These are phyloP conservation scores for Schoenoplectus triqueter DNA, from an alignment of 202 grass and related monocot species.

Conservation along the genomic window DNA sequence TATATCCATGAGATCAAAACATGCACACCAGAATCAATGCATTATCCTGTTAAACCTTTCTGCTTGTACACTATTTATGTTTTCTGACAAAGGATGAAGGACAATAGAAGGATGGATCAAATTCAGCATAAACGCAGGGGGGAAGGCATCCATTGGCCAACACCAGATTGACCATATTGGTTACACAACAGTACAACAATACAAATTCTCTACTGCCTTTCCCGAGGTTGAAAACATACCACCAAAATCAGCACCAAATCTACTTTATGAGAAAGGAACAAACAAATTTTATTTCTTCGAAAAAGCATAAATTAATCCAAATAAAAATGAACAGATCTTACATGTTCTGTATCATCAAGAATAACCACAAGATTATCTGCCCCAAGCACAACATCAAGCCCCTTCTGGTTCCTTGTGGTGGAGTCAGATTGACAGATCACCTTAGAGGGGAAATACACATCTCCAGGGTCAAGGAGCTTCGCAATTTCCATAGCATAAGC, in stretches of 20 bases:
- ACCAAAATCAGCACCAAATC: background rate
- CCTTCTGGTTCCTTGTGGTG: constrained; percentile 85
- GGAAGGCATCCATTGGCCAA: background rate
- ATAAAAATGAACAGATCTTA: constrained; percentile 45
- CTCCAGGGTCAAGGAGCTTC: constrained; percentile 82
- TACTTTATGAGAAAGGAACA: background rate
- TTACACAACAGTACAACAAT: background rate
- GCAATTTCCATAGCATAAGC: constrained; percentile 78
- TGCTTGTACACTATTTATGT: background rate
- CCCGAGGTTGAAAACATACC: background rate
- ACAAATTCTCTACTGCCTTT: background rate
- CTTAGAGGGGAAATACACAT: constrained; percentile 80
- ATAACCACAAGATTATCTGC: constrained; percentile 74
- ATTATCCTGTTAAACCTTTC: background rate
- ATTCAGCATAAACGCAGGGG: background rate
- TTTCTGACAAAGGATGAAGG: background rate
- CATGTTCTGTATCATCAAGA: constrained; percentile 86
- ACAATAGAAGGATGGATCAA: background rate
- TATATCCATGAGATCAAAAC: too few relatives aligned
- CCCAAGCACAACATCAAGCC: constrained; percentile 89
- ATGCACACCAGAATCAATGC: background rate
- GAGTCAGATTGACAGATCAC: constrained; percentile 80
- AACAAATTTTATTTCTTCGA: background rate
- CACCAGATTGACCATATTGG: background rate
- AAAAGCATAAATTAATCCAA: constrained; percentile 3